Conservation (phyloP, 495 filamentous ascomycete species). For the Penicillium nucicola region DNA sequence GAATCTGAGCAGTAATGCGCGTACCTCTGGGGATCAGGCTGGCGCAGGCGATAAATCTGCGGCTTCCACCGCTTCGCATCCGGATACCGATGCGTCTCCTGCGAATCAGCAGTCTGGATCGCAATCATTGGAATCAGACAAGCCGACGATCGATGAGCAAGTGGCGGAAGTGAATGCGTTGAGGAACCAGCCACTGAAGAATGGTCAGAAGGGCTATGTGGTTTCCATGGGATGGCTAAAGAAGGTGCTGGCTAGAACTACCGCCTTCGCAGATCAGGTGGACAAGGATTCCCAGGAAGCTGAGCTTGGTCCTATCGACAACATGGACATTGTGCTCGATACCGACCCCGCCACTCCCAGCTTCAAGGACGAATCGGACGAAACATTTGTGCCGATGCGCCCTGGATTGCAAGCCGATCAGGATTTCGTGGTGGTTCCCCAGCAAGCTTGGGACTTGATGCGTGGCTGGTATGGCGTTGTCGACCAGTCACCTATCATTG, state of each 20-base stretch:
- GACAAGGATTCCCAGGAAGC: constrained; percentile 61
- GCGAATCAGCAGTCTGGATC: constrained; percentile 16
- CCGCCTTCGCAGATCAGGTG: constrained; percentile 49
- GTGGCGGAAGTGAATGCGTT: constrained; percentile 63
- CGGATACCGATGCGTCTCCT: constrained; percentile 24
- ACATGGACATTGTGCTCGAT: constrained; percentile 60
- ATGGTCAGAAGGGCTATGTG: constrained; percentile 72
- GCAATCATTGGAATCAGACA: constrained; percentile 13
- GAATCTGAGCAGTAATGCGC: constrained; percentile 4
- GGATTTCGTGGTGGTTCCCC: constrained; percentile 74
- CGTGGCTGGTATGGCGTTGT: constrained; percentile 78
- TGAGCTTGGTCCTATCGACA: constrained; percentile 81
- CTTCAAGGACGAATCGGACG: constrained; percentile 51
- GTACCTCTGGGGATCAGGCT: constrained; percentile 21
- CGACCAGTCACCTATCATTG: constrained; percentile 66
- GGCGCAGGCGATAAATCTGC: constrained; percentile 18
- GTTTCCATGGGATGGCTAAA: constrained; percentile 78
- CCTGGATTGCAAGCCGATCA: constrained; percentile 61
- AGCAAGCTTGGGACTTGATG: constrained; percentile 77
- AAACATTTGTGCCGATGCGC: constrained; percentile 72
- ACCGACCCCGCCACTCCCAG: constrained; percentile 33
- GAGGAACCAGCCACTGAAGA: constrained; percentile 49
- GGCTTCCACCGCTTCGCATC: constrained; percentile 27
- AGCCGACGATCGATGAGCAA: constrained; percentile 73
- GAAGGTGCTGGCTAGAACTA: constrained; percentile 65